Evolutionary conservation across 2,329 filamentous ascomycete species (phyloP).

Genomic region (Setomelanomma holmii): DNA sequence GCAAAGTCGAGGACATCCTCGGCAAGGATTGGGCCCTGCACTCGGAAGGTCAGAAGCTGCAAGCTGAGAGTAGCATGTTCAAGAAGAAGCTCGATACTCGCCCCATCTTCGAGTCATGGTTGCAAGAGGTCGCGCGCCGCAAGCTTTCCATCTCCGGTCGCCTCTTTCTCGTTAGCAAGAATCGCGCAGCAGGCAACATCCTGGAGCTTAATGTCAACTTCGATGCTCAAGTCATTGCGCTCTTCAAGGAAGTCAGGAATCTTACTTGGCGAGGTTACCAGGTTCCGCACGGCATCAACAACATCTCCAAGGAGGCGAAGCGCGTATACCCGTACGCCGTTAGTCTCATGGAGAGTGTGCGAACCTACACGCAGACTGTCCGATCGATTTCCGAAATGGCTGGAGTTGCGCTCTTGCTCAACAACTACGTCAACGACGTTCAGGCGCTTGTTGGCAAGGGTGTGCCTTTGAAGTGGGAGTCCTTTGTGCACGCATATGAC

Average conservation of each 20-base stretch:
- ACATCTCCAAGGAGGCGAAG: slow-evolving; percentile 98
- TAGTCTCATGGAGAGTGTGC: slow-evolving; percentile 98
- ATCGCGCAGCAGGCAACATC: slow-evolving; percentile 87
- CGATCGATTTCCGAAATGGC: slow-evolving; percentile 85
- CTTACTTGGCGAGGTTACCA: slow-evolving; percentile 93
- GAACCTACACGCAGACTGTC: slow-evolving; percentile 87
- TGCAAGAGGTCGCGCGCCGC: slow-evolving; percentile 84
- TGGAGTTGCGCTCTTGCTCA: slow-evolving; percentile 84
- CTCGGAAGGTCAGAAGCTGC: slow-evolving; percentile 91
- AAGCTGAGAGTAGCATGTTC: slow-evolving; percentile 90
- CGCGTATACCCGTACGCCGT: slow-evolving; percentile 97
- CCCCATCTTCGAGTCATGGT: slow-evolving; percentile 94
- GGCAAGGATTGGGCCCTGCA: slow-evolving; percentile 95
- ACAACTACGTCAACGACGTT: slow-evolving; percentile 90
- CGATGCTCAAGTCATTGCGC: slow-evolving; percentile 91
- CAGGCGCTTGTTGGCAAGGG: slow-evolving; percentile 85
- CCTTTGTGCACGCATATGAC: slow-evolving; percentile 96
- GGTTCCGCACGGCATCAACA: slow-evolving; percentile 92
- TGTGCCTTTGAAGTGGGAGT: slow-evolving; percentile 92
- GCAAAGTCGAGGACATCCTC: slow-evolving; percentile 97
- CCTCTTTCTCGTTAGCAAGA: slow-evolving; percentile 86
- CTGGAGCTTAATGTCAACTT: slow-evolving; percentile 95
- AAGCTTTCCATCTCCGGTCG: slow-evolving; percentile 92
- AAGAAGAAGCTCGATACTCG: slow-evolving; percentile 94
- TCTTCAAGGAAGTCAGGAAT: slow-evolving; percentile 99